These are phyloP conservation scores for Eruca vesicaria DNA, from an alignment of 441 rosid species.

Conservation along the genomic window DNA sequence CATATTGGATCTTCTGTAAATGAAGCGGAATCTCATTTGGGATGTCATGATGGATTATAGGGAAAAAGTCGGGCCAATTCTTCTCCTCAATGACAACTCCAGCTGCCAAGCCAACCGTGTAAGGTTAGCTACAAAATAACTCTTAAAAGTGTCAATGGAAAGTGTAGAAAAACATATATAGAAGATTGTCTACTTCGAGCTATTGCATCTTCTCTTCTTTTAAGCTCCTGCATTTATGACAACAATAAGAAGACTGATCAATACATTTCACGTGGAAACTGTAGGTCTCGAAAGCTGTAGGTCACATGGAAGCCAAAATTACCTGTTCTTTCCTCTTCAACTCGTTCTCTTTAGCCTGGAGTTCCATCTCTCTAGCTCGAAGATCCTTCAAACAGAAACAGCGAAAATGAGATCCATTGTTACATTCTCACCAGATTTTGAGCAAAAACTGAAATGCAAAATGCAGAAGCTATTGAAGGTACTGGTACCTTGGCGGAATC, in stretches of 20 bases:
- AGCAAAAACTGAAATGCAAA: background rate
- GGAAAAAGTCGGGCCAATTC: slow-evolving; percentile 95
- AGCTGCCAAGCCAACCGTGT: slow-evolving; percentile 52
- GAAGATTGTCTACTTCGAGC: slow-evolving; percentile 45
- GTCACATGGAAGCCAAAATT: background rate
- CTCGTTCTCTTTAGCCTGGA: slow-evolving; percentile 94
- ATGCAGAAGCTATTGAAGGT: background rate
- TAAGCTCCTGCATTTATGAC: slow-evolving; percentile 62
- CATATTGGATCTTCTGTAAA: slow-evolving; percentile 82
- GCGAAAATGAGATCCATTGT: background rate
- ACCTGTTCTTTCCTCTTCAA: slow-evolving; percentile 84
- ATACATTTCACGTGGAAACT: slow-evolving; percentile 8
- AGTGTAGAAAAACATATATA: background rate
- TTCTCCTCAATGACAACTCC: slow-evolving; percentile 93
- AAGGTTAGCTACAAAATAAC: slow-evolving; percentile 8
- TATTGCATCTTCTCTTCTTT: slow-evolving; percentile 87
- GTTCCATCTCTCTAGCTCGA: slow-evolving; percentile 87
- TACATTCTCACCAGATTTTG: background rate
- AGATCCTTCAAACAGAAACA: slow-evolving; percentile 55
- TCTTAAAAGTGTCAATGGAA: slow-evolving; percentile 1
- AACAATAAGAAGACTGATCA: background rate
- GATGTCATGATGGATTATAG: slow-evolving; percentile 94
- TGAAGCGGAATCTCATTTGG: slow-evolving; percentile 92
- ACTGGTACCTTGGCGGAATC: slow-evolving; percentile 66
- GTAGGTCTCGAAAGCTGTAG: slow-evolving; percentile 10